phyloP scores from a whole-genome alignment of 129 eudicot species.

The sunflower (Helianthus annuus) region DNA sequence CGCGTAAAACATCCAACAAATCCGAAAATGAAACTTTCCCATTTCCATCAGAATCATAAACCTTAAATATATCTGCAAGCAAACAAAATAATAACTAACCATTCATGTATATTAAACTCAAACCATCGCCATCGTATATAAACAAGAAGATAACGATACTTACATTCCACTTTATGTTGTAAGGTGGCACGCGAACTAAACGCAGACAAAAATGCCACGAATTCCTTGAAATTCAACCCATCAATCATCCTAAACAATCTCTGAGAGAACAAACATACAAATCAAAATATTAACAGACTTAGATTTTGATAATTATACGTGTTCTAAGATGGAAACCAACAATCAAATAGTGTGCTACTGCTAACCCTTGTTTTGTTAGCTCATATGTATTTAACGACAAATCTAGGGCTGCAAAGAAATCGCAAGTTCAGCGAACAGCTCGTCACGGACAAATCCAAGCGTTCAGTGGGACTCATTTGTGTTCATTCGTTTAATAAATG shows the following conservation, averaged over 20 bases:
- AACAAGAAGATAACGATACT: slow-evolving; percentile 21
- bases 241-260: slow-evolving; percentile 84
- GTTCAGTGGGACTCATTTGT: no score
- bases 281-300: neutral
- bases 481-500: no score
- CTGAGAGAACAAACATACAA: slow-evolving; percentile 38
- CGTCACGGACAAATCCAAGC: no score
- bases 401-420: no score
- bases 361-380: no score
- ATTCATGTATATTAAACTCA: slow-evolving; percentile 4
- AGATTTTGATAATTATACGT: neutral
- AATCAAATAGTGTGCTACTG: neutral
- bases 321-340: neutral
- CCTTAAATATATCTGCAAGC: slow-evolving; percentile 71
- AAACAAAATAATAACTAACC: slow-evolving; percentile 6
- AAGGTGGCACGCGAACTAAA: slow-evolving; percentile 89
- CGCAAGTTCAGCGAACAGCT: no score
- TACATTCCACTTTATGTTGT: slow-evolving; percentile 91
- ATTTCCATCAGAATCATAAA: slow-evolving; percentile 87
- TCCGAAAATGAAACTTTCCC: slow-evolving; percentile 83
- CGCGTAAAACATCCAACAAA: slow-evolving; percentile 77
- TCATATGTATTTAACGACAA: no score
- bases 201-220: slow-evolving; percentile 88
- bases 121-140: neutral
- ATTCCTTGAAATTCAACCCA: slow-evolving; percentile 87